Conservation (phyloP, 441 rosid genomes). For the Corymbia citriodora region DNA sequence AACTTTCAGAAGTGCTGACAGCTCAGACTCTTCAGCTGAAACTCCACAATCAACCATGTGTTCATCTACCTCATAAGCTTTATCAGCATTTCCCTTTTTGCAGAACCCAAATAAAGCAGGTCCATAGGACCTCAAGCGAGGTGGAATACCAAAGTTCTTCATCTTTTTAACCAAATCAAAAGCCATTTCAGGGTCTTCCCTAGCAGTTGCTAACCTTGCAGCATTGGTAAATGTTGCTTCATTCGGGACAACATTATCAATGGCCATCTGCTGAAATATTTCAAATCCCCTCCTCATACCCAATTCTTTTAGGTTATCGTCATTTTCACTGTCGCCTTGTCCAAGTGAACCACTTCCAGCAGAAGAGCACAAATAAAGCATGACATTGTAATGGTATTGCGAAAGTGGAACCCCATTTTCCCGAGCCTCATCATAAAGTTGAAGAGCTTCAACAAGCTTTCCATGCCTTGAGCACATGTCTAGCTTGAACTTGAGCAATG, state of each 20-base stretch:
- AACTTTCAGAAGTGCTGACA: constrained; percentile 67
- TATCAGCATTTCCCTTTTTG: constrained; percentile 45
- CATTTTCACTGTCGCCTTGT: constrained; percentile 9
- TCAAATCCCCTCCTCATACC: constrained; percentile 65
- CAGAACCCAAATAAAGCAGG: constrained; percentile 83
- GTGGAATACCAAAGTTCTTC: constrained; percentile 55
- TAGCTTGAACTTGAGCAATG: constrained; percentile 40
- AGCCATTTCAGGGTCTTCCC: constrained; percentile 87
- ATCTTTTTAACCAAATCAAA: constrained; percentile 79
- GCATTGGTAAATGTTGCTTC: constrained; percentile 87
- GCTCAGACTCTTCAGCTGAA: constrained; percentile 73
- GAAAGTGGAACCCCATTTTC: constrained; percentile 34
- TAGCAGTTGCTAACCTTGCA: constrained; percentile 71
- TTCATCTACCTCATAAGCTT: constrained; percentile 73
- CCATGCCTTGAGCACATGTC: constrained; percentile 65
- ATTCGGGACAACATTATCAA: constrained; percentile 58
- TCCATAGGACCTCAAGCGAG: constrained; percentile 79
- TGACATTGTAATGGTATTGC: constrained; percentile 53
- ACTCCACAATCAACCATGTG: constrained; percentile 77
- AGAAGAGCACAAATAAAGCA: constrained; percentile 71
- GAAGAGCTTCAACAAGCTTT: constrained; percentile 61
- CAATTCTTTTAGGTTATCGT: constrained; percentile 19
- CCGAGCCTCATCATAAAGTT: constrained; percentile 70
- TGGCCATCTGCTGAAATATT: constrained; percentile 70
- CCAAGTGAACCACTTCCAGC: constrained; percentile 9